These are phyloP conservation scores for Zoysia pacifica DNA, from an alignment of 176 grass and related monocot genomes.

Conservation along the genomic window DNA sequence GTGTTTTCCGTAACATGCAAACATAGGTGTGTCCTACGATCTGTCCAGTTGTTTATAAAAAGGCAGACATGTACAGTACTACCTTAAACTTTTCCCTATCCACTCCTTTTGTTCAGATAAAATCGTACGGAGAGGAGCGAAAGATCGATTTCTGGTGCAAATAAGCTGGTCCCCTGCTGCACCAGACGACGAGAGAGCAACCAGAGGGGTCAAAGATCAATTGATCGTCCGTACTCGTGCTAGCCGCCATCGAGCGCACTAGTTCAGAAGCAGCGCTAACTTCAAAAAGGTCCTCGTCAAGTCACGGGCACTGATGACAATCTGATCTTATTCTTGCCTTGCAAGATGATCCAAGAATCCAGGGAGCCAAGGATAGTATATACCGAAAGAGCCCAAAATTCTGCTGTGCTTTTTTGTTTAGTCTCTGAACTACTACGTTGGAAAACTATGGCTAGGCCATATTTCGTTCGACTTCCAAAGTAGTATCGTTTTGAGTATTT, in stretches of 20 bases:
- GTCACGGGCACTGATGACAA: not conserved
- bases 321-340: not conserved
- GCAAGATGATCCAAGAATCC: conserved; percentile 7
- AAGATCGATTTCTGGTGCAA: not conserved
- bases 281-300: not conserved
- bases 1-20: no score
- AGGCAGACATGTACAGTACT: no score
- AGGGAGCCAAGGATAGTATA: not conserved
- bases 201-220: not conserved
- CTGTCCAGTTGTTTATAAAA: no score
- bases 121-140: not conserved
- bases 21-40: no score
- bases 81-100: not conserved
- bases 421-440: not conserved
- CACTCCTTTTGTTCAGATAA: not conserved
- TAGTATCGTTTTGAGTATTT: no score
- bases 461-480: not conserved
- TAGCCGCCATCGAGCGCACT: not conserved
- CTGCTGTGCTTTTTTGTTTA: not conserved
- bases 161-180: not conserved
- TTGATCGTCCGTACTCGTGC: no score
- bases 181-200: not conserved
- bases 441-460: not conserved
- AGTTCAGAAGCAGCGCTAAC: not conserved
- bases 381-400: not conserved